phyloP scores from a whole-genome alignment of 2,329 filamentous ascomycete genomes.

The Diplodia intermedia region DNA sequence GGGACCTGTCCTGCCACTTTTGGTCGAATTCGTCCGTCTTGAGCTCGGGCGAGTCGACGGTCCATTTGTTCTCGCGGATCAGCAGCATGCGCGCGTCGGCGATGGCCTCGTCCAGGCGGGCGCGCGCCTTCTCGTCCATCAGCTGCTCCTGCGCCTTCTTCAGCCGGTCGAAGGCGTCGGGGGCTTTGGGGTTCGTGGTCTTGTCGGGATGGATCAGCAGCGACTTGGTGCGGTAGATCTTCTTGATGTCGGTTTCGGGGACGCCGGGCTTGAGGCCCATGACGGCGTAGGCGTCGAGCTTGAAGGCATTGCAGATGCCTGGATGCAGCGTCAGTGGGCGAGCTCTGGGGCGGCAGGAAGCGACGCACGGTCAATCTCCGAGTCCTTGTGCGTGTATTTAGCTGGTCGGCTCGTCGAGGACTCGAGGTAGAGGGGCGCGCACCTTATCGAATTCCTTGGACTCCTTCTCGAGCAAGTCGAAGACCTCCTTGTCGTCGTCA shows the following conservation, averaged over 20 bases:
- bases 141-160: slow-evolving; percentile 93
- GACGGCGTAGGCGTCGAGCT: slow-evolving; percentile 85
- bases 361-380: slow-evolving; percentile 79
- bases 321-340: background rate
- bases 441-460: slow-evolving; percentile 92
- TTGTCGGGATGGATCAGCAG: slow-evolving; percentile 99
- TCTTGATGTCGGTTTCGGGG: slow-evolving; percentile 94
- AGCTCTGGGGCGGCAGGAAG: background rate
- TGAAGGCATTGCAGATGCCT: slow-evolving; percentile 84
- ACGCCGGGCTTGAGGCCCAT: slow-evolving; percentile 95
- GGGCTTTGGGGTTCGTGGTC: slow-evolving; percentile 86
- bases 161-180: slow-evolving; percentile 94
- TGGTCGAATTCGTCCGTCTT: slow-evolving; percentile 82
- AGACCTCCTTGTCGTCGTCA: slow-evolving; percentile 60
- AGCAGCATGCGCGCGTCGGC: slow-evolving; percentile 94
- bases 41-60: slow-evolving; percentile 83
- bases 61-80: slow-evolving; percentile 94
- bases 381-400: slow-evolving; percentile 66
- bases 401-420: slow-evolving; percentile 1
- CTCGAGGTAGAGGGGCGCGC: slow-evolving; percentile 34
- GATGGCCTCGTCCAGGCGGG: slow-evolving; percentile 88
- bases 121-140: slow-evolving; percentile 91
- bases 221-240: slow-evolving; percentile 95
- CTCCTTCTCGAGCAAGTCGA: slow-evolving; percentile 82
- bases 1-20: slow-evolving; percentile 89